Evolutionary conservation across 1,284 basidiomycete genomes (phyloP).

Genomic region (Chiua sp.): DNA sequence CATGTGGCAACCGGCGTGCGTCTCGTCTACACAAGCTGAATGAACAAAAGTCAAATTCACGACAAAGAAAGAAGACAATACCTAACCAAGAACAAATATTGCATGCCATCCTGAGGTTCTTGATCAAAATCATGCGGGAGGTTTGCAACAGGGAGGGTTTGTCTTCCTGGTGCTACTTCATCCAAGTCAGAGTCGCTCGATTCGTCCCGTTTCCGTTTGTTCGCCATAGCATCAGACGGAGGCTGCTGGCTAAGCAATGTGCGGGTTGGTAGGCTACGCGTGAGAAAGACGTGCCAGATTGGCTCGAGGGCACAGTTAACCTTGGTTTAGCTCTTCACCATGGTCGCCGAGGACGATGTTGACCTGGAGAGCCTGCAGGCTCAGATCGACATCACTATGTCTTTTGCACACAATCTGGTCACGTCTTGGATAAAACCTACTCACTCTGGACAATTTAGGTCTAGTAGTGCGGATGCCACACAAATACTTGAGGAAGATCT

Average conservation of each 20-base stretch:
- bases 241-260: background rate
- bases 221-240: constrained; percentile 27
- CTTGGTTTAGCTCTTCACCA: constrained; percentile 15
- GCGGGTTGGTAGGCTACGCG: too few relatives aligned
- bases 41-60: constrained; percentile 19
- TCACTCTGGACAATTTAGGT: constrained; percentile 36
- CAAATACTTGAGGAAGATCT: constrained; percentile 68
- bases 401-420: constrained; percentile 70
- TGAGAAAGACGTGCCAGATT: constrained; percentile 25
- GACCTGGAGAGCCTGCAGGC: constrained; percentile 72
- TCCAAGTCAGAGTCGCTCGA: constrained; percentile 56
- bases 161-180: constrained; percentile 57
- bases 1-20: constrained; percentile 61
- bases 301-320: background rate
- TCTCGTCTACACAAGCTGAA: constrained; percentile 56
- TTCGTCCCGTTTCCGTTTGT: constrained; percentile 58
- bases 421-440: constrained; percentile 73
- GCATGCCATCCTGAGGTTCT: constrained; percentile 72
- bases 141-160: constrained; percentile 77
- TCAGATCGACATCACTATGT: constrained; percentile 79
- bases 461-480: constrained; percentile 46
- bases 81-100: constrained; percentile 85
- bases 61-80: constrained; percentile 34
- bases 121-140: constrained; percentile 68
- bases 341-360: constrained; percentile 50